phyloP scores from a whole-genome alignment of 768 basidiomycete genomes.

The Boletus pseudo-olivaceus region DNA sequence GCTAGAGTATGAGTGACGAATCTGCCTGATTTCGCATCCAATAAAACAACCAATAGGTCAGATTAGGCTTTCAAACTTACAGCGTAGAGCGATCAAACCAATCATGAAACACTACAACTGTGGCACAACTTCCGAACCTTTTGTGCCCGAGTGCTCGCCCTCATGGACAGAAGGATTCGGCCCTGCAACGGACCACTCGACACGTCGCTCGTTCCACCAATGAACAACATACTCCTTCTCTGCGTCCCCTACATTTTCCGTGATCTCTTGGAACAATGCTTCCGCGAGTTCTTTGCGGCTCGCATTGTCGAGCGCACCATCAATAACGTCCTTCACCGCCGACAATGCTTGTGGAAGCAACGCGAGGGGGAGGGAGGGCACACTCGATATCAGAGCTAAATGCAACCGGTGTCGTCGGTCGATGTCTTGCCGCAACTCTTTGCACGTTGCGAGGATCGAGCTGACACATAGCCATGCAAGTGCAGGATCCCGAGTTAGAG shows the following conservation, averaged over 20 bases:
- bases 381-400: slow-evolving; percentile 59
- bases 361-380: slow-evolving; percentile 57
- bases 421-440: slow-evolving; percentile 16
- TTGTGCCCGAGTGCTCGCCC: background rate
- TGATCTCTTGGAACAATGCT: slow-evolving; percentile 60
- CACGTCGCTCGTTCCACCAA: slow-evolving; percentile 65
- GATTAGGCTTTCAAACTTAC: background rate
- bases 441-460: slow-evolving; percentile 48
- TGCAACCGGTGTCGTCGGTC: slow-evolving; percentile 51
- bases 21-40: background rate
- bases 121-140: background rate
- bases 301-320: slow-evolving; percentile 27
- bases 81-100: background rate
- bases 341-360: slow-evolving; percentile 56
- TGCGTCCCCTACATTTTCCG: slow-evolving; percentile 60
- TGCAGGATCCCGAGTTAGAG: slow-evolving; percentile 37
- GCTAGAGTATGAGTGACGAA: too few relatives aligned
- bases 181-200: slow-evolving; percentile 18
- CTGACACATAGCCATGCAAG: slow-evolving; percentile 72
- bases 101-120: slow-evolving; percentile 9
- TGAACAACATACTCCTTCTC: slow-evolving; percentile 64
- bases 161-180: background rate
- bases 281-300: slow-evolving; percentile 46
- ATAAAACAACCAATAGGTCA: background rate
- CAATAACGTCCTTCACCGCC: slow-evolving; percentile 38